Evolutionary conservation across 2,329 filamentous ascomycete genomes (phyloP).

Genomic region (Claviceps africana): DNA sequence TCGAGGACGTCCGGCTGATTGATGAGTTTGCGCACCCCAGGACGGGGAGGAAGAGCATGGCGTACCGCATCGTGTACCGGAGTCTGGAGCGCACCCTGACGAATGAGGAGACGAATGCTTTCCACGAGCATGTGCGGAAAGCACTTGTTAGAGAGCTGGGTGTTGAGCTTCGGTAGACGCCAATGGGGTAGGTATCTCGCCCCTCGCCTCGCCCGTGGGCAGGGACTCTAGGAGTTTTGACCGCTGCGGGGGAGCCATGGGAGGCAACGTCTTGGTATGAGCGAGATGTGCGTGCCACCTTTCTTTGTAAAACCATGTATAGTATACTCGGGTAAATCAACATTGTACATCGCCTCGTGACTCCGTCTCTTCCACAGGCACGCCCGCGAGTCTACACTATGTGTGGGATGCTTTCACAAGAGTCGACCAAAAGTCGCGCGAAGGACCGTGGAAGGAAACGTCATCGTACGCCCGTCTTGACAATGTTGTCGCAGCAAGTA

Average conservation of each 20-base stretch:
- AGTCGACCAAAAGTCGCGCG: no score
- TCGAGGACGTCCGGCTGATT: slow-evolving; percentile 74
- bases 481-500: background rate
- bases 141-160: slow-evolving; percentile 57
- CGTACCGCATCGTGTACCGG: slow-evolving; percentile 87
- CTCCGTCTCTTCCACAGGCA: slow-evolving; percentile 13
- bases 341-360: slow-evolving; percentile 14
- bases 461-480: background rate
- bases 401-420: no score
- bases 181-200: background rate
- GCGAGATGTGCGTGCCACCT: background rate
- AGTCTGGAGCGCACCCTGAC: slow-evolving; percentile 84
- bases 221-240: background rate
- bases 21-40: slow-evolving; percentile 85
- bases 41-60: slow-evolving; percentile 69
- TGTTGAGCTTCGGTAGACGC: slow-evolving; percentile 43
- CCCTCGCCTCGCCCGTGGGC: background rate
- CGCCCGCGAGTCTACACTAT: no score
- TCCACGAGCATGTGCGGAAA: slow-evolving; percentile 55
- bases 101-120: slow-evolving; percentile 60
- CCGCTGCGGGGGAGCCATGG: background rate
- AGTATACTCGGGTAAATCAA: background rate
- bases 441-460: no score
- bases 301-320: background rate
- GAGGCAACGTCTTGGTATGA: background rate